phyloP scores from a whole-genome alignment of 768 basidiomycete genomes.

The Lyophyllum decastes region DNA sequence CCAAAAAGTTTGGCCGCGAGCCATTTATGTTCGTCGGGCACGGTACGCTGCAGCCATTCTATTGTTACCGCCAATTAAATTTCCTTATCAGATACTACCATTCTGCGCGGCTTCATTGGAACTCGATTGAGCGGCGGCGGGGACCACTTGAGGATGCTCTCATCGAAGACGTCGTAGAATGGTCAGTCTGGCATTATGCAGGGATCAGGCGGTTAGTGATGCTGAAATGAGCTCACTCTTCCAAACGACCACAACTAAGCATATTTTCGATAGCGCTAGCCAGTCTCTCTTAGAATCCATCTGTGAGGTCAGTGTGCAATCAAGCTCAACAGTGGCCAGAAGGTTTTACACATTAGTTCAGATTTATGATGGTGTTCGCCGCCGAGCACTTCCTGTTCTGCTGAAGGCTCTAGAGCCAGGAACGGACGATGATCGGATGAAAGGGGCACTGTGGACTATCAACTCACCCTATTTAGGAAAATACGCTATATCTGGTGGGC shows the following conservation, averaged over 20 bases:
- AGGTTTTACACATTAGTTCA: conserved; percentile 22
- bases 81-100: conserved; percentile 53
- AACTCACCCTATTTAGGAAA: conserved; percentile 65
- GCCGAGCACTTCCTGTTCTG: conserved; percentile 60
- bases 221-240: not conserved
- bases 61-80: conserved; percentile 1
- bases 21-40: conserved; percentile 66
- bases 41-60: conserved; percentile 37
- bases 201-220: conserved; percentile 45
- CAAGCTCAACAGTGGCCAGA: not conserved
- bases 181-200: conserved; percentile 80
- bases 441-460: conserved; percentile 84
- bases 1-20: conserved; percentile 79
- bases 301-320: conserved; percentile 42
- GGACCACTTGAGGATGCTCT: conserved; percentile 59
- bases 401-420: conserved; percentile 63
- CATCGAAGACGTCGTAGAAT: conserved; percentile 72
- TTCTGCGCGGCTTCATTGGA: conserved; percentile 69
- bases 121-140: conserved; percentile 67
- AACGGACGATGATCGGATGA: conserved; percentile 87
- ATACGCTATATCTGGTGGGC: conserved; percentile 50
- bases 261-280: conserved; percentile 37
- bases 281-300: conserved; percentile 52
- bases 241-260: conserved; percentile 15
- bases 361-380: conserved; percentile 70